Evolutionary conservation across 179 eudicot genomes (phyloP), one percentile per base, ranked within the genome.

Genomic region (Nepenthes alata): DNA sequence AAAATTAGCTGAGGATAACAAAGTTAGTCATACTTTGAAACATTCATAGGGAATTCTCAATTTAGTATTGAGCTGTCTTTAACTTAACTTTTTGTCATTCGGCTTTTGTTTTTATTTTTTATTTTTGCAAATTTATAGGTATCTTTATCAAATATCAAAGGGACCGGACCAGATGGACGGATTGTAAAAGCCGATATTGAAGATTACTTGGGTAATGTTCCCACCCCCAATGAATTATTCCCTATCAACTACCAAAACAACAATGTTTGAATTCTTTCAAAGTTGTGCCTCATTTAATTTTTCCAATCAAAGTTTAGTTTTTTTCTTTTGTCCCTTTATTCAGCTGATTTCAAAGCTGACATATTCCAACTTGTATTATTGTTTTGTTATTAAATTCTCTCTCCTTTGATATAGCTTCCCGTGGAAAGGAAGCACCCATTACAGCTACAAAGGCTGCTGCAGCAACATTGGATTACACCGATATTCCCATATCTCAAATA

Each of bases 101-200:
- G 25, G 25, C 25, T 16, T 59, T 58, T 47, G 2, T 13, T 67
- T 15, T 58, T 45, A 35, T 12, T 53, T 38, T 44, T 25, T 52
- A 37, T 68, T 53, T 67, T 25, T 61, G 51, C 67, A 11, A 72
- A 61, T 62, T 13, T 53, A 25, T 25, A 93, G 98, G 82, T 93
- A 52, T 49, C 89, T 72, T 79, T 93, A 60, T 80, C 96, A 73
- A 89, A 80, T 70, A 75, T 89, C 71, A 93, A 86, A 77, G 98
- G 98, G 69, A 89, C 98, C 35, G 96, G 96, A 75, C 93, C 88
- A 71, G 95, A 93, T 72, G 95, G 95, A 51, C 78, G 85, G 61
- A 85, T 93, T 63, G 80, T 89, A 65, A 93, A 89, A 77, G 96
- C 95, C 71, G 98, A 93, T 67, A 76, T 93, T 60, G 96, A 89